Evolutionary conservation across 805 yeast species (phyloP).

Genomic region (Candida maesae): DNA sequence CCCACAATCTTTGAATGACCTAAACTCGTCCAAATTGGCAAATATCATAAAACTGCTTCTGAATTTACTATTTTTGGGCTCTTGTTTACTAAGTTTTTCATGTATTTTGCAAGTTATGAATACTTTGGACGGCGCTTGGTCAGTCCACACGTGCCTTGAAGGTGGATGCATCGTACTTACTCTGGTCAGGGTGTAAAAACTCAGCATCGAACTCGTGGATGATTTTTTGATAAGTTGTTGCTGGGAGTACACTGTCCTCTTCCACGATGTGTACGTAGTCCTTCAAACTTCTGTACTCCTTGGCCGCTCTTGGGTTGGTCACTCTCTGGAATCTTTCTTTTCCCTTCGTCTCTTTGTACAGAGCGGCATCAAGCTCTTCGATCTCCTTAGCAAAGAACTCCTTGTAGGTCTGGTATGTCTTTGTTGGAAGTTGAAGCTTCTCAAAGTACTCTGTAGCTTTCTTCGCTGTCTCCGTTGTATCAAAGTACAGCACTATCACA

Average conservation of each 20-base stretch:
- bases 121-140: no score
- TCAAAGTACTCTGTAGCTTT: constrained; percentile 9
- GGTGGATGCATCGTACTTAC: constrained; percentile 9
- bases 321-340: constrained; percentile 21
- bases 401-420: constrained; percentile 5
- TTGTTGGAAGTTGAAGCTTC: constrained; percentile 8
- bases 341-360: constrained; percentile 24
- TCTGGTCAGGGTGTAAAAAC: constrained; percentile 16
- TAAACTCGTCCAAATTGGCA: no score
- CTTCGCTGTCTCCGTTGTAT: constrained; percentile 3
- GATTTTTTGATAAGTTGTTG: constrained; percentile 12
- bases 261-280: constrained; percentile 20
- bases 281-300: constrained; percentile 12
- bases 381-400: constrained; percentile 12
- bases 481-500: constrained; percentile 19
- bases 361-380: constrained; percentile 21
- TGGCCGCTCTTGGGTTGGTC: constrained; percentile 20
- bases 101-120: no score
- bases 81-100: no score
- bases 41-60: no score
- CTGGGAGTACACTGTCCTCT: constrained; percentile 13
- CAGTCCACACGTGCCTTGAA: constrained; percentile 4
- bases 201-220: constrained; percentile 22
- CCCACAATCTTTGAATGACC: not conserved
- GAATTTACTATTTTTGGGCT: no score